Percentiles rank a stretch among this genome's conserved stretches.
These are phyloP conservation scores for Colletotrichum orbiculare DNA, from an alignment of 2,329 filamentous ascomycete species.

Conservation along the genomic window DNA sequence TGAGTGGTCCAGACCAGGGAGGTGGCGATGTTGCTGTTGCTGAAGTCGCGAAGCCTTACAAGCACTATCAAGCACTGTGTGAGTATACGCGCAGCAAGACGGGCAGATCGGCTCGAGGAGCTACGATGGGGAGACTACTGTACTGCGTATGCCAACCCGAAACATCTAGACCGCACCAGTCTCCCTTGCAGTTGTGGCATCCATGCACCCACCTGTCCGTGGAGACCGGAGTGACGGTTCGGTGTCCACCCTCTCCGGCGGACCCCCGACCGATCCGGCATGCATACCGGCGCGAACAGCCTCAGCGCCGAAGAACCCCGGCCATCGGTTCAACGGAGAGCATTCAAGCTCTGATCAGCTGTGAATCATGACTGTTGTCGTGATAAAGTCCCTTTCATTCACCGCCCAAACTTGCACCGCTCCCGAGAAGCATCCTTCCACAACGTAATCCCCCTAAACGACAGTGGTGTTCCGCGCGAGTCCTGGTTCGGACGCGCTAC, in stretches of 20 bases:
- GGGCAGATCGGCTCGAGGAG: background rate
- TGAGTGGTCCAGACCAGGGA: constrained; percentile 19
- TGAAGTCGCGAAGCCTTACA: constrained; percentile 1
- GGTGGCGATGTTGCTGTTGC: constrained; percentile 24
- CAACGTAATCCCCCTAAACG: no score
- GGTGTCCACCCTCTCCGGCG: constrained; percentile 17
- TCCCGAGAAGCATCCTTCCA: no score
- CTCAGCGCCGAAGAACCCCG: constrained; percentile 9
- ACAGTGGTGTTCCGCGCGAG: no score
- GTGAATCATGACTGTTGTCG: background rate
- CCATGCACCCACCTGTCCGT: constrained; percentile 2
- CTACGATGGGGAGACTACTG: no score
- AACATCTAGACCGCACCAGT: background rate
- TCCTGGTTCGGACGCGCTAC: no score
- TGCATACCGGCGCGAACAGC: constrained; percentile 12
- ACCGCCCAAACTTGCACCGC: no score
- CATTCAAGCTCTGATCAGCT: background rate
- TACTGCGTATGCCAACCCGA: no score
- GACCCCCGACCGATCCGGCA: constrained; percentile 30
- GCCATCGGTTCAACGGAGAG: background rate
- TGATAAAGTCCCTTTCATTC: no score
- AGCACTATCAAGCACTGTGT: background rate
- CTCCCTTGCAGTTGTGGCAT: constrained; percentile 4
- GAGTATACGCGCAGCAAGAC: background rate
- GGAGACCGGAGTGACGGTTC: background rate